A percentile compares a stretch with the other conserved stretches of the same genome.
These are phyloP conservation scores for Coprinellus aureogranulatus DNA, from an alignment of 768 basidiomycete genomes.

Conservation along the genomic window DNA sequence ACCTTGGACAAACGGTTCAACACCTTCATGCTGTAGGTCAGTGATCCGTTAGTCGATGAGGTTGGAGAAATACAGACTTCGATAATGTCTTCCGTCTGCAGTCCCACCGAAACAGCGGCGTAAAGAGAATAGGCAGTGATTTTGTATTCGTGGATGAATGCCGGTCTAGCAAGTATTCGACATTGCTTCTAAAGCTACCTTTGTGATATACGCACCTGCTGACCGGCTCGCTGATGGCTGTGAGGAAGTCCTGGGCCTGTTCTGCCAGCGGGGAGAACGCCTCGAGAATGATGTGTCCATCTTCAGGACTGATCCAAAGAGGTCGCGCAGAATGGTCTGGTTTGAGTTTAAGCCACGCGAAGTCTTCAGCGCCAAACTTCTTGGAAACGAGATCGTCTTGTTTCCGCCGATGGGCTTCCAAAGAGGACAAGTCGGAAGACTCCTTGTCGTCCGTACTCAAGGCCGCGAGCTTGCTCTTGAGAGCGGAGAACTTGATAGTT, in stretches of 20 bases:
- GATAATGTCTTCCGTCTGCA: conserved; percentile 98
- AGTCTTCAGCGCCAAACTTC: conserved; percentile 83
- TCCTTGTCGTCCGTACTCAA: conserved; percentile 49
- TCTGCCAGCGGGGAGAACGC: conserved; percentile 97
- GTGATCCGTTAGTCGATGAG: conserved; percentile 14
- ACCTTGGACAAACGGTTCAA: conserved; percentile 81
- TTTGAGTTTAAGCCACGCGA: conserved; percentile 84
- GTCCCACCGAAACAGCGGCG: conserved; percentile 96
- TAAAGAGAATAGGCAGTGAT: conserved; percentile 97
- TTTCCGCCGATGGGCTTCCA: conserved; percentile 66
- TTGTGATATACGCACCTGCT: conserved; percentile 73
- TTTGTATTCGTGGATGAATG: conserved; percentile 99
- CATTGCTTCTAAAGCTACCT: conserved; percentile 5
- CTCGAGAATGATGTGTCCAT: conserved; percentile 92
- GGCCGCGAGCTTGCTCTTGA: conserved; percentile 76
- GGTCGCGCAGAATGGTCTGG: conserved; percentile 89
- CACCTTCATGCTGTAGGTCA: conserved; percentile 47
- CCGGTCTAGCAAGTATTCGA: conserved; percentile 60
- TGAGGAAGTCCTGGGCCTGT: conserved; percentile 97
- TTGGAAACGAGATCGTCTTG: conserved; percentile 77
- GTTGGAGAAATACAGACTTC: conserved; percentile 62
- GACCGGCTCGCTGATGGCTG: conserved; percentile 97
- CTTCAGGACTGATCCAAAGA: conserved; percentile 93
- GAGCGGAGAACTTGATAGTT: conserved; percentile 85
- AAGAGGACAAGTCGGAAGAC: conserved; percentile 45